phyloP scores from a whole-genome alignment of 169 alveolate genomes.

The Cryptosporidium felis region DNA sequence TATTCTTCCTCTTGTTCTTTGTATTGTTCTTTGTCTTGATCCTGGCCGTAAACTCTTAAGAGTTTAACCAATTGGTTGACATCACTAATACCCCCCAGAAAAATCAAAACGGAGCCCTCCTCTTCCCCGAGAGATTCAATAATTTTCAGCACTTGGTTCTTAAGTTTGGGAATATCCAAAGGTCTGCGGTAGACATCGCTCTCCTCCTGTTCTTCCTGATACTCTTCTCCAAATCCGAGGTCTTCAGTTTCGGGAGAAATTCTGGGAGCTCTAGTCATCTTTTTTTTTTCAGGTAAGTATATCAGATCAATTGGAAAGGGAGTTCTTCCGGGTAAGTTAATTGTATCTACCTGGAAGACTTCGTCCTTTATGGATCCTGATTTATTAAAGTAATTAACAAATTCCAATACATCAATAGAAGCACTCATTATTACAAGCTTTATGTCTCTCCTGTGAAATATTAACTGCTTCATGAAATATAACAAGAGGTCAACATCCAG shows the following conservation, averaged over 20 bases:
- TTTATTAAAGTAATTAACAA: conserved; percentile 33
- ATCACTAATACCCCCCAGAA: conserved; percentile 61
- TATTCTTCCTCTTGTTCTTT: background rate
- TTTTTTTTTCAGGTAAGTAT: conserved; percentile 2
- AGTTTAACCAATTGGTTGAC: conserved; percentile 21
- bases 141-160: conserved; percentile 1
- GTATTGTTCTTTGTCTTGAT: background rate
- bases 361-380: background rate
- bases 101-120: conserved; percentile 38
- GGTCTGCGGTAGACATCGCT: conserved; percentile 8
- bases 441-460: conserved; percentile 14
- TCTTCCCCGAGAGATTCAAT: background rate
- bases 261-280: background rate
- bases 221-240: background rate
- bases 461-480: conserved; percentile 49
- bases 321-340: conserved; percentile 57
- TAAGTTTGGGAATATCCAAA: conserved; percentile 14
- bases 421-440: conserved; percentile 66
- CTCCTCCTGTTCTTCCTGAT: too few species aligned
- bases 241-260: background rate
- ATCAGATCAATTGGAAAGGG: conserved; percentile 50
- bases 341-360: background rate
- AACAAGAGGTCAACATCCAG: conserved; percentile 73
- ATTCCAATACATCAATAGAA: conserved; percentile 32
- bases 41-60: background rate